phyloP scores from a whole-genome alignment of 2,329 filamentous ascomycete genomes.

The Trichoderma atroviride region DNA sequence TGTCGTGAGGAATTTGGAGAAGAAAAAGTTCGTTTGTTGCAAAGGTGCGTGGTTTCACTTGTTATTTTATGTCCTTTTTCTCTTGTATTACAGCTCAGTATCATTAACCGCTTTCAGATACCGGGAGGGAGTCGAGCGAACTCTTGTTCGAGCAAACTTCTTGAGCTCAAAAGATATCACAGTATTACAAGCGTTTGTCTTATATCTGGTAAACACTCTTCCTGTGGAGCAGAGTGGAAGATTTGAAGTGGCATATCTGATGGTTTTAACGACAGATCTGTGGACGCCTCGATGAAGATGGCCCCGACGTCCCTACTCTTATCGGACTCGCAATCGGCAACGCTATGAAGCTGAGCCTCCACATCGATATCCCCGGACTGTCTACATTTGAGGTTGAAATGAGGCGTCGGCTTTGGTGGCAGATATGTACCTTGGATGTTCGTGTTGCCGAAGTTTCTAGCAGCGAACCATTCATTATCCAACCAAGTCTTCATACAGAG shows the following conservation, averaged over 20 bases:
- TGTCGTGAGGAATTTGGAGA: conserved; percentile 23
- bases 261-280: not conserved
- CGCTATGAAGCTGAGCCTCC: conserved; percentile 32
- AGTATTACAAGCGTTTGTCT: conserved; percentile 29
- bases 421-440: conserved; percentile 52
- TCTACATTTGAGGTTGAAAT: conserved; percentile 56
- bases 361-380: conserved; percentile 39
- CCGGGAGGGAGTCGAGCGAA: not conserved
- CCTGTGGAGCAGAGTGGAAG: too few relatives aligned
- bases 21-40: conserved; percentile 5
- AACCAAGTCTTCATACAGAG: not conserved
- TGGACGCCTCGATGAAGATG: conserved; percentile 20
- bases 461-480: conserved; percentile 27
- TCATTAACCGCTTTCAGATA: not conserved
- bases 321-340: conserved; percentile 29
- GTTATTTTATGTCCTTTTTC: not conserved
- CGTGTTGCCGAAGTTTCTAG: conserved; percentile 58
- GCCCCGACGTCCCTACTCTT: conserved; percentile 24
- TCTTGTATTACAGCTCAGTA: not conserved
- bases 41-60: conserved; percentile 1
- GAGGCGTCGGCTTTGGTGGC: conserved; percentile 57
- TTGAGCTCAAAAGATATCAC: conserved; percentile 24
- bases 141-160: conserved; percentile 24
- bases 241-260: not conserved
- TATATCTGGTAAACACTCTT: conserved; percentile 27